Base-by-base conservation (phyloP, 2,329 filamentous ascomycete species). In the Nothomitra cinnamomea region DNA sequence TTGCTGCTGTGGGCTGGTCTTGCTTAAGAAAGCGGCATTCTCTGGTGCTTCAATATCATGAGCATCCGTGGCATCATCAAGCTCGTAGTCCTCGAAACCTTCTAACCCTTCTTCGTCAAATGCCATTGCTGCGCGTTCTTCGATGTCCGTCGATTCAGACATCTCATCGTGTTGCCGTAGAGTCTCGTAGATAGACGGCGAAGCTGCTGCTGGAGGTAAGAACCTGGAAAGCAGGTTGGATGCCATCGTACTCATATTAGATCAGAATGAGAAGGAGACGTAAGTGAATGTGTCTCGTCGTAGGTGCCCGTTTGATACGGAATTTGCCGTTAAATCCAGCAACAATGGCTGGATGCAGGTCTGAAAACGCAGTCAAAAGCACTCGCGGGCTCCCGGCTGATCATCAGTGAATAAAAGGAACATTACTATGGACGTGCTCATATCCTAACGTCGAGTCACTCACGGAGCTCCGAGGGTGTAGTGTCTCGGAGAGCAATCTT, bases 51-150 rank as follows among this genome's bases (percentile, higher is more conserved):
- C 45, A 35, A 13, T 24, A 35, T 49, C 32, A 17, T 28, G 15
- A 19, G 10, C 45, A 5, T 8, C 19, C 25, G 41, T n/a, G 6
- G 52, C 52, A 51, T 75, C 71, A 55, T 79, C 74, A 24, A 80
- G 69, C 60, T 79, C 75, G 45, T 76, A 71, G 51, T 78, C 74
- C 57, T 74, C 73, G 59, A 76, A 79, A 40, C 67, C 68, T 45
- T 70, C 68, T 13, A 71, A 62, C 57, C 71, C 74, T 63, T 72
- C 71, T 58, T 74, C 72, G 56, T 73, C 73, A 52, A 72, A 64
- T 48, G 69, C 68, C 64, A 75, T 66, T 15, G 68, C 73, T 45
- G 67, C 70, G 54, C 65, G 67, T 55, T 69, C 68, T 59, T 71
- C 70, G 51, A 67, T 57, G 62, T 71, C 71, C 19, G 67, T 73